Evolutionary conservation across 2,329 filamentous ascomycete genomes (phyloP).

Genomic region (Penicillium sp.): DNA sequence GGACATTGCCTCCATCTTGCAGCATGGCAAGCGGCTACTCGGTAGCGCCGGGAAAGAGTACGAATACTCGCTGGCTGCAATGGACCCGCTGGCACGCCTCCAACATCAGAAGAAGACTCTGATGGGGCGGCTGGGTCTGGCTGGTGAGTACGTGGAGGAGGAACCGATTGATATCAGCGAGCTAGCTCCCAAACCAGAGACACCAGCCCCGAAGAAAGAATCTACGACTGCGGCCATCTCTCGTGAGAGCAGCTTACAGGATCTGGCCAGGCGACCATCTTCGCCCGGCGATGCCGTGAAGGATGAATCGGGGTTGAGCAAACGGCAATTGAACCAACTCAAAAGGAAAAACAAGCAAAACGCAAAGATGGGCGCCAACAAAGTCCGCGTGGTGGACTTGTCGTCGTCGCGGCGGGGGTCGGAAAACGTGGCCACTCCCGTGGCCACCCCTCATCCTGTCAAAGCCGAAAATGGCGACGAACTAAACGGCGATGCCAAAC

Average conservation of each 20-base stretch:
- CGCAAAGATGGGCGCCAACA: slow-evolving; percentile 81
- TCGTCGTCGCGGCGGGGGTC: slow-evolving; percentile 65
- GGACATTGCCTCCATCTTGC: slow-evolving; percentile 74
- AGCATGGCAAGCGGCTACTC: slow-evolving; percentile 75
- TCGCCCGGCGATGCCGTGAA: slow-evolving; percentile 51
- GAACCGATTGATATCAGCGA: slow-evolving; percentile 68
- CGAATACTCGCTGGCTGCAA: slow-evolving; percentile 74
- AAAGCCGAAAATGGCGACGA: slow-evolving; percentile 58
- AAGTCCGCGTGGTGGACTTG: slow-evolving; percentile 84
- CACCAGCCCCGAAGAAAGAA: slow-evolving; percentile 48
- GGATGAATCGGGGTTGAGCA: slow-evolving; percentile 74
- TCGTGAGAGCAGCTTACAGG: slow-evolving; percentile 44
- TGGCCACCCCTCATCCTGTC: slow-evolving; percentile 52
- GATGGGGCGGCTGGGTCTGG: slow-evolving; percentile 71
- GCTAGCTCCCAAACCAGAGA: slow-evolving; percentile 45
- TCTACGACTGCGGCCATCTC: slow-evolving; percentile 44
- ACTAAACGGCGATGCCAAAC: slow-evolving; percentile 58
- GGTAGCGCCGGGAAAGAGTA: slow-evolving; percentile 75
- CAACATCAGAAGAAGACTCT: slow-evolving; percentile 88
- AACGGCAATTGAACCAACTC: slow-evolving; percentile 86
- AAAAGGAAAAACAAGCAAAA: slow-evolving; percentile 92
- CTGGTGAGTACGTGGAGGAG: slow-evolving; percentile 79
- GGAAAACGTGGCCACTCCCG: slow-evolving; percentile 59
- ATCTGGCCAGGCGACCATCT: slow-evolving; percentile 38
- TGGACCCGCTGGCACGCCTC: slow-evolving; percentile 77